Percentiles rank a stretch among this genome's conserved stretches.
phyloP scores from a whole-genome alignment of 148 eudicot species.

The Cornus suecica region DNA sequence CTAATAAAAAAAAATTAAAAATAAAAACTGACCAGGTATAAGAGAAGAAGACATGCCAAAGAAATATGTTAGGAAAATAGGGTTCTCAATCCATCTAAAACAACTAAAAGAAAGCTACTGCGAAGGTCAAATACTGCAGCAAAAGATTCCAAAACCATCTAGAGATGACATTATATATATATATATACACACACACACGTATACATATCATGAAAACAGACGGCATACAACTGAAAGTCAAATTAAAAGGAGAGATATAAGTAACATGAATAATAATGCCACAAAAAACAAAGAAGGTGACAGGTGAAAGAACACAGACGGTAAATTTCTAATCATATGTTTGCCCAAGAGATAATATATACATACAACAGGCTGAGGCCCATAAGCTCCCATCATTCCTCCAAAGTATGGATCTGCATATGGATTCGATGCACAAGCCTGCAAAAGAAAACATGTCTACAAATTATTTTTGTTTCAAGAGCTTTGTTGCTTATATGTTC shows the following conservation, averaged over 20 bases:
- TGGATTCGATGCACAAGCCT: slow-evolving; percentile 81
- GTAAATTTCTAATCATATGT: background rate
- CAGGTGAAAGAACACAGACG: background rate
- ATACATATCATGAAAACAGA: background rate
- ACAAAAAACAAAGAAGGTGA: background rate
- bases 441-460: slow-evolving; percentile 17
- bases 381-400: slow-evolving; percentile 81
- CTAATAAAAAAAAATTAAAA: too few species aligned
- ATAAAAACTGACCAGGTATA: too few species aligned
- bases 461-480: slow-evolving; percentile 6
- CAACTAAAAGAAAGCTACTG: too few species aligned
- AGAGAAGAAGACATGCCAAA: background rate
- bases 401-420: slow-evolving; percentile 76
- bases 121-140: too few species aligned
- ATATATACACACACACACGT: too few species aligned
- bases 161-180: too few species aligned
- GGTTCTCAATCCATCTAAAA: background rate
- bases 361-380: slow-evolving; percentile 75
- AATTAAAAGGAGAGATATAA: background rate
- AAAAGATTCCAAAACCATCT: too few species aligned
- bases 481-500: background rate
- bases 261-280: background rate
- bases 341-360: slow-evolving; percentile 5
- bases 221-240: background rate
- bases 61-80: background rate